A percentile compares a stretch with the other conserved stretches of the same genome.
Evolutionary conservation across 768 basidiomycete genomes (phyloP).

Genomic region (Leucocoprinus leucothites): DNA sequence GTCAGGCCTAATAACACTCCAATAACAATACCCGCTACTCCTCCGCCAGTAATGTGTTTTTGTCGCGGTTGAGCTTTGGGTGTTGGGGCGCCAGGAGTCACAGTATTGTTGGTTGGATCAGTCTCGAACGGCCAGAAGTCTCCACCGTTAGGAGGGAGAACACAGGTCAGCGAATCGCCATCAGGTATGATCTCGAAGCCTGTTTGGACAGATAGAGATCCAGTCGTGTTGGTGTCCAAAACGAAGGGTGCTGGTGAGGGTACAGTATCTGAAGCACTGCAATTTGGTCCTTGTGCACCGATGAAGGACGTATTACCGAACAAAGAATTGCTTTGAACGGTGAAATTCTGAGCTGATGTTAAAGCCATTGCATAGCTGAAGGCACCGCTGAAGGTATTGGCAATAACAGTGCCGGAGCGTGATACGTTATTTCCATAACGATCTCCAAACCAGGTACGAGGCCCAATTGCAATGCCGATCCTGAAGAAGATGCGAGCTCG

Average conservation of each 20-base stretch:
- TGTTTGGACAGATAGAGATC: slow-evolving; percentile 42
- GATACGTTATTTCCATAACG: slow-evolving; percentile 49
- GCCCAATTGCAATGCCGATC: slow-evolving; percentile 79
- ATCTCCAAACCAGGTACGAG: slow-evolving; percentile 71
- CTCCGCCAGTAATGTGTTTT: slow-evolving; percentile 17
- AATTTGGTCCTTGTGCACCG: slow-evolving; percentile 64
- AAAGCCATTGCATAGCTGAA: slow-evolving; percentile 75
- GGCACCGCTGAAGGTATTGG: slow-evolving; percentile 62
- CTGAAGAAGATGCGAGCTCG: slow-evolving; percentile 29
- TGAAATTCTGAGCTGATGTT: slow-evolving; percentile 62
- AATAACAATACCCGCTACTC: slow-evolving; percentile 47
- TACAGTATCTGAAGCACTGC: slow-evolving; percentile 43
- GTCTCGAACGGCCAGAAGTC: slow-evolving; percentile 71
- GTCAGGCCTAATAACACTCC: slow-evolving; percentile 48
- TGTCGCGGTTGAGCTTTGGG: neutral
- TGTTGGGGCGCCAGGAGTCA: neutral
- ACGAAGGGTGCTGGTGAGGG: slow-evolving; percentile 62
- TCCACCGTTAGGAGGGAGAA: slow-evolving; percentile 63
- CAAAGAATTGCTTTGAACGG: slow-evolving; percentile 57
- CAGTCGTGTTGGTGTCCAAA: slow-evolving; percentile 41
- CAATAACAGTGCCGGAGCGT: slow-evolving; percentile 47
- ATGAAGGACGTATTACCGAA: slow-evolving; percentile 75
- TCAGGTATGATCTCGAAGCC: slow-evolving; percentile 51
- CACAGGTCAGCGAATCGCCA: slow-evolving; percentile 61
- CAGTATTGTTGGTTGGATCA: slow-evolving; percentile 35